These are phyloP conservation scores for Penicillium maclennaniae DNA, from an alignment of 495 filamentous ascomycete genomes.

Conservation along the genomic window DNA sequence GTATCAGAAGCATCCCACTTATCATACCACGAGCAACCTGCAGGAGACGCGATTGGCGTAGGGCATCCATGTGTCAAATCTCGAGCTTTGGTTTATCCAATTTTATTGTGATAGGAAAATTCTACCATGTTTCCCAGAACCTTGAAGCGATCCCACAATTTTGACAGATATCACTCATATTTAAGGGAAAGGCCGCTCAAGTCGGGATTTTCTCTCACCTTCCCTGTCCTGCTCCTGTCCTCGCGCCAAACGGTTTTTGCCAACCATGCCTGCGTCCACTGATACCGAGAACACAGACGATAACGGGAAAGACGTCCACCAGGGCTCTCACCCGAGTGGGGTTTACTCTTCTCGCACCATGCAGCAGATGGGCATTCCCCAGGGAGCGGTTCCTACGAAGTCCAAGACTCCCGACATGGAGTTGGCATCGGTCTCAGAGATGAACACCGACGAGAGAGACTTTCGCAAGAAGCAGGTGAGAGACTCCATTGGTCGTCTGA, in stretches of 20 bases:
- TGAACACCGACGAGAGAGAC: slow-evolving; percentile 2
- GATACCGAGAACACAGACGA: background rate
- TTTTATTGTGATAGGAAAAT: no score
- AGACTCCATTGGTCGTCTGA: no score
- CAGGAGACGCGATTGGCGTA: background rate
- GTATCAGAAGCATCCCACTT: background rate
- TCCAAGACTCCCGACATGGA: slow-evolving; percentile 1
- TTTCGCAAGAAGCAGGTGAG: slow-evolving; percentile 4
- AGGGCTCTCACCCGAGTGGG: background rate
- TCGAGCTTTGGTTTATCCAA: background rate
- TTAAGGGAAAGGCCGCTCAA: no score
- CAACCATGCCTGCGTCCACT: background rate
- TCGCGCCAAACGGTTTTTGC: no score
- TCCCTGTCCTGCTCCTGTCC: no score
- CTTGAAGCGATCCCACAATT: no score
- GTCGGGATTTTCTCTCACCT: no score
- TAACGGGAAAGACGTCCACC: background rate
- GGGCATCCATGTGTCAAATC: background rate
- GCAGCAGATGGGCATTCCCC: background rate
- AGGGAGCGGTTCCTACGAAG: background rate
- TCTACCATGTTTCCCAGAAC: no score
- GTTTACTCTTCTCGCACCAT: background rate
- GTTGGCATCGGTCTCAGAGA: background rate
- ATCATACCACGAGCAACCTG: background rate
- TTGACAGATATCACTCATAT: no score